Evolutionary conservation across 2,329 filamentous ascomycete genomes (phyloP).

Genomic region (Sarocladium strictum): DNA sequence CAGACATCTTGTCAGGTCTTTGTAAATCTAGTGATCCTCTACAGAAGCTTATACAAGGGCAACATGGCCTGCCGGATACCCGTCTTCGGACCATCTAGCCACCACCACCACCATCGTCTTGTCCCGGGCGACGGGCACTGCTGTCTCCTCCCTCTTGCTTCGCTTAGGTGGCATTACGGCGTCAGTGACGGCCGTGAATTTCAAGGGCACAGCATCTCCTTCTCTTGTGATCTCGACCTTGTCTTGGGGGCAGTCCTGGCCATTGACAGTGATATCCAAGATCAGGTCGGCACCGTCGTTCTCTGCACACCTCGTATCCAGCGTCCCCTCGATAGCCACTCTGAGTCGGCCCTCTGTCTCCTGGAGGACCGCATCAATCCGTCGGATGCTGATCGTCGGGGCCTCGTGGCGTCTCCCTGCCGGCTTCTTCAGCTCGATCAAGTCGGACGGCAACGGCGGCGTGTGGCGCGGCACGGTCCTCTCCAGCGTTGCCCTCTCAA

Average conservation of each 20-base stretch:
- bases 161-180: conserved; percentile 7
- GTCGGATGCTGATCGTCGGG: background rate
- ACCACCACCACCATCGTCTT: conserved; percentile 16
- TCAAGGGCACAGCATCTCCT: background rate
- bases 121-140: conserved; percentile 14
- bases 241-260: background rate
- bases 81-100: conserved; percentile 9
- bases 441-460: conserved; percentile 12
- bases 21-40: background rate
- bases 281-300: background rate
- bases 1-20: too few species aligned
- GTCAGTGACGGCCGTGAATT: background rate
- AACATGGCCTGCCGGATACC: conserved; percentile 11
- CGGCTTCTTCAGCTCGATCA: background rate
- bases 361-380: background rate
- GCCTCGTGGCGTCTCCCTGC: background rate
- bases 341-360: background rate
- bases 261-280: background rate
- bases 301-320: background rate
- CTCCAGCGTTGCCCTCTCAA: conserved; percentile 11
- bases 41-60: conserved; percentile 6
- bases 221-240: background rate
- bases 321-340: background rate
- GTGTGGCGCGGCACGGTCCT: conserved; percentile 11
- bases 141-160: conserved; percentile 11